A percentile compares a stretch with the other conserved stretches of the same genome.
phyloP scores from a whole-genome alignment of 768 basidiomycete genomes.

The Mycena sanguinolenta region DNA sequence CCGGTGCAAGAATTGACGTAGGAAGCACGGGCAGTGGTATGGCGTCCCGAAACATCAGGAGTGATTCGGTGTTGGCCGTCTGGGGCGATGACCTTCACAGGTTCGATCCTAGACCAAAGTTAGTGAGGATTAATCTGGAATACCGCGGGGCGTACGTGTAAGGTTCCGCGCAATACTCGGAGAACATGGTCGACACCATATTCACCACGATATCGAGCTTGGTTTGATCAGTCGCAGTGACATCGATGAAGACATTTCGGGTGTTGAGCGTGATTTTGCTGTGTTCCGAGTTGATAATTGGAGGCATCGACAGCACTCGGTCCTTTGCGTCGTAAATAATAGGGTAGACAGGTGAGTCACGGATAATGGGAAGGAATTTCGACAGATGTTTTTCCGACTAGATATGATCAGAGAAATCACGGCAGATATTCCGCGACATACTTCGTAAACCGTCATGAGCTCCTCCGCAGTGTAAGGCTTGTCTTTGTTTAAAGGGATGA shows the following conservation, averaged over 20 bases:
- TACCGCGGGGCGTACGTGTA: constrained; percentile 81
- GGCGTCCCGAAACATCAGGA: constrained; percentile 83
- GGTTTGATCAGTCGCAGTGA: constrained; percentile 96
- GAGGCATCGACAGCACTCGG: constrained; percentile 94
- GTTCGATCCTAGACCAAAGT: constrained; percentile 80
- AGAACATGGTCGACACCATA: constrained; percentile 97
- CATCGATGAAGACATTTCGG: constrained; percentile 94
- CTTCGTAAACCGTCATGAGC: constrained; percentile 95
- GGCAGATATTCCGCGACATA: constrained; percentile 47
- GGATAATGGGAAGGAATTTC: constrained; percentile 92
- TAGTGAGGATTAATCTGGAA: background rate
- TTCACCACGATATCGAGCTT: constrained; percentile 97
- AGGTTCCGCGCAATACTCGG: constrained; percentile 93
- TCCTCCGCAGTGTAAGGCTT: constrained; percentile 88
- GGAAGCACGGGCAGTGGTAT: constrained; percentile 82
- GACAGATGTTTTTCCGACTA: constrained; percentile 94
- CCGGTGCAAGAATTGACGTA: constrained; percentile 98
- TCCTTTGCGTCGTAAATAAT: constrained; percentile 95
- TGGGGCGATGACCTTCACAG: constrained; percentile 85
- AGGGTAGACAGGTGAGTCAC: constrained; percentile 95
- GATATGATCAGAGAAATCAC: background rate
- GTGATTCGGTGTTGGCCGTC: constrained; percentile 83
- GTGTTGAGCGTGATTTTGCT: constrained; percentile 98
- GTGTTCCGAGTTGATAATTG: constrained; percentile 97
- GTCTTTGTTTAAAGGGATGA: constrained; percentile 86